phyloP scores from a whole-genome alignment of 2,329 filamentous ascomycete species.

The Botrytis medusae region DNA sequence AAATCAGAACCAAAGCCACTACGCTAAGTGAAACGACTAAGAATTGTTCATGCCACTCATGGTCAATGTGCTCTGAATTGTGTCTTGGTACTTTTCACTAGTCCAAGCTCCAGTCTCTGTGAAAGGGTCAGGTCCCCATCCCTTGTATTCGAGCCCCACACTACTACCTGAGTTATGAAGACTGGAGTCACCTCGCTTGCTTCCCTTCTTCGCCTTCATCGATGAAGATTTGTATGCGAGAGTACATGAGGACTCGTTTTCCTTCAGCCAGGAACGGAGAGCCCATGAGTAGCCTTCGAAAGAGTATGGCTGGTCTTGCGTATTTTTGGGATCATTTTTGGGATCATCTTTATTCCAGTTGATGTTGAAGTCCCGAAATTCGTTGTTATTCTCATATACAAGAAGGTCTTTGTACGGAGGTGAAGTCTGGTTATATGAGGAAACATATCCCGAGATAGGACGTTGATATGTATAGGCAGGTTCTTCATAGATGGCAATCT shows the following conservation, averaged over 20 bases:
- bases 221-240: conserved; percentile 4
- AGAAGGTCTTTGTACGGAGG: no score
- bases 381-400: background rate
- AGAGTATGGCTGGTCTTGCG: background rate
- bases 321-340: background rate
- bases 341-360: background rate
- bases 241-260: background rate
- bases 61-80: conserved; percentile 21
- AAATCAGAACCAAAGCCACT: background rate
- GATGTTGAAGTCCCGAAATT: background rate
- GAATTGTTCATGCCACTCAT: conserved; percentile 26
- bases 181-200: conserved; percentile 28
- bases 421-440: background rate
- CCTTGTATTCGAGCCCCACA: conserved; percentile 19
- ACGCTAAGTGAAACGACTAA: background rate
- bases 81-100: conserved; percentile 9
- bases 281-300: background rate
- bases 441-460: background rate
- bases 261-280: conserved; percentile 3
- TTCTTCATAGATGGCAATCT: conserved; percentile 24
- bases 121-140: conserved; percentile 26
- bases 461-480: conserved; percentile 15
- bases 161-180: conserved; percentile 25
- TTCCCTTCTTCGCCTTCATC: conserved; percentile 26
- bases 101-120: conserved; percentile 28